Percentiles rank a stretch among this genome's conserved stretches.
These are phyloP conservation scores for Limonium bicolor DNA, from an alignment of 148 eudicot genomes.

Conservation along the genomic window DNA sequence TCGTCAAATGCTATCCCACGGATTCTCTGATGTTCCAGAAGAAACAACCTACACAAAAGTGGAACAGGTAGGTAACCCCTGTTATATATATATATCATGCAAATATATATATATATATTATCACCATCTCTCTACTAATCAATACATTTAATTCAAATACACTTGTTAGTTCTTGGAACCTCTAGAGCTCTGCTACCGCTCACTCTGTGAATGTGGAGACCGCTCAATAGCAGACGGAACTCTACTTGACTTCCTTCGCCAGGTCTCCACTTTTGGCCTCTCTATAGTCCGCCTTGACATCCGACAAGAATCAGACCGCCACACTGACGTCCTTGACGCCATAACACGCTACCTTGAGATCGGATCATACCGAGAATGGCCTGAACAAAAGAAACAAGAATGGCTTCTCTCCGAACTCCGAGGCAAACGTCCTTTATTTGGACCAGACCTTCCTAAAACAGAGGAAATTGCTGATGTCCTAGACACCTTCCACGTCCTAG, in stretches of 20 bases:
- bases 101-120: not conserved
- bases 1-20: conserved; percentile 6
- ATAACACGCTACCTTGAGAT: conserved; percentile 47
- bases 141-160: too few species aligned
- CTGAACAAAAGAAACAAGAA: conserved; percentile 46
- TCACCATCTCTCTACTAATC: too few species aligned
- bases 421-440: conserved; percentile 55
- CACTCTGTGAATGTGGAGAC: conserved; percentile 56
- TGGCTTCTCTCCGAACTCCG: conserved; percentile 68
- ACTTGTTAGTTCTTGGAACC: conserved; percentile 47
- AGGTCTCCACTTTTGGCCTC: conserved; percentile 65
- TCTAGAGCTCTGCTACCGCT: conserved; percentile 62
- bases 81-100: not conserved
- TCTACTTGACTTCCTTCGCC: conserved; percentile 58
- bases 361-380: conserved; percentile 64
- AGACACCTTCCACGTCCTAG: conserved; percentile 41
- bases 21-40: conserved; percentile 9
- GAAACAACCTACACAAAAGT: conserved; percentile 9
- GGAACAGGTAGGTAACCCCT: conserved; percentile 5
- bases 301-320: conserved; percentile 59
- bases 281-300: conserved; percentile 62
- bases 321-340: conserved; percentile 66
- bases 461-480: conserved; percentile 62
- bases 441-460: conserved; percentile 53
- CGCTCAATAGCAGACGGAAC: conserved; percentile 60